Base-by-base conservation (phyloP, 805 yeast genomes). In the Saturnispora halmiae region DNA sequence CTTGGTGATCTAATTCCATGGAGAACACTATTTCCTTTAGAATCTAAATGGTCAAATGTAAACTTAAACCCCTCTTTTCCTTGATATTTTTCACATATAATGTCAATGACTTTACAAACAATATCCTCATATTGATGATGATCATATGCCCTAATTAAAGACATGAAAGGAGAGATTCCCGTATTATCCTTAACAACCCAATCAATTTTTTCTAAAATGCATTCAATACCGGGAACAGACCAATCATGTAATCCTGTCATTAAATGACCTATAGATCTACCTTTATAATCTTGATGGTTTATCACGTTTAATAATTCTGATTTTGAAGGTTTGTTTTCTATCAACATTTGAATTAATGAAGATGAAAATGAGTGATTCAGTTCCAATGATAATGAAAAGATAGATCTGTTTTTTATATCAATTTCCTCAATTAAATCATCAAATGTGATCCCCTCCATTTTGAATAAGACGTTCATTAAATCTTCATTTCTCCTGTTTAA, bases 141-240 rank as follows among this genome's bases (percentile, higher is more conserved):
- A 55, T 87, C 96, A 58, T 88, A 88, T 47, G 87, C 76, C 41
- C 95, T 63, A 47, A 85, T 77, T 3, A 84, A 60, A 2, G 85
- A 71, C 58, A 82, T 75, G 8, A 90, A 61, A 0, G 96, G 94
- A 0, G 96, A 84, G 50, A 82, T 84, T 0, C 79, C 75, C 44
- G 72, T 75, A 10, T 51, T 46, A 54, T 88, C 96, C 38, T 70
- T 70, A 11, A 60, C 55, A 6, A 64, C 67, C 96, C 96, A 90
- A 51, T 83, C 67, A 4, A 39, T 33, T n/a, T 15, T 8, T 13
- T 6, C 2, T 9, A 39, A 22, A 14, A 39, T n/a, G 14, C 14
- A 15, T 8, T 27, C 37, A n/a, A 39, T 11, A 13, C 21, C 27
- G 6, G 19, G 10, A 3, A 32, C 14, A n/a, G 13, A 4, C 42